Percentiles rank a stretch among this genome's conserved stretches.
Evolutionary conservation across 805 yeast species (phyloP).

Genomic region (Ogataea haglerorum): DNA sequence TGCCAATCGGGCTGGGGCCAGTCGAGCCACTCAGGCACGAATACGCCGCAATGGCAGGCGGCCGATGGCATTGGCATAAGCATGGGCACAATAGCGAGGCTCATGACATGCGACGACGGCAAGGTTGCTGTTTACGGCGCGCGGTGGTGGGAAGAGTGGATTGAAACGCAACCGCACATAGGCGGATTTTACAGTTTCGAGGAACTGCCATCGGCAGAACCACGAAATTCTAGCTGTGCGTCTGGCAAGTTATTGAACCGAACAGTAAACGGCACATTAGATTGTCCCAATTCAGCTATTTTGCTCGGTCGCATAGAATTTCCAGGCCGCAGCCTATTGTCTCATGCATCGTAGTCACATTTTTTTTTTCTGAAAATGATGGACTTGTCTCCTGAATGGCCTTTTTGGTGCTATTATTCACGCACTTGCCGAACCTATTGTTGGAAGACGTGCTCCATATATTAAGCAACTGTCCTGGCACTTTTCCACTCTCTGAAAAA

Average conservation of each 20-base stretch:
- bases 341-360: not conserved
- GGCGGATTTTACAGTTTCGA: not conserved
- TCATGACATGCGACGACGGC: too few species aligned
- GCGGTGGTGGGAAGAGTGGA: too few species aligned
- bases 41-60: not conserved
- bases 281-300: not conserved
- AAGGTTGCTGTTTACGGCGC: too few species aligned
- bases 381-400: constrained; percentile 5
- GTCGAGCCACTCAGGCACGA: not conserved
- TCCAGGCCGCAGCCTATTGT: not conserved
- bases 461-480: not conserved
- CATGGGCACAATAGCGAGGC: too few species aligned
- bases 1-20: too few species aligned
- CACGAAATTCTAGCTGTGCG: not conserved
- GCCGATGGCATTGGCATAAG: too few species aligned
- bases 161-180: not conserved
- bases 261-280: not conserved
- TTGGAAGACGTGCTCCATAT: constrained; percentile 1
- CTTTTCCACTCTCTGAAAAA: not conserved
- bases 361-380: constrained; percentile 4
- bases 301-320: not conserved
- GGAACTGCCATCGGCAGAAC: not conserved
- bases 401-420: constrained; percentile 6
- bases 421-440: constrained; percentile 9
- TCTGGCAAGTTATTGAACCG: not conserved